Conservation (phyloP, 2,329 filamentous ascomycete genomes). For the Fusarium domesticum region DNA sequence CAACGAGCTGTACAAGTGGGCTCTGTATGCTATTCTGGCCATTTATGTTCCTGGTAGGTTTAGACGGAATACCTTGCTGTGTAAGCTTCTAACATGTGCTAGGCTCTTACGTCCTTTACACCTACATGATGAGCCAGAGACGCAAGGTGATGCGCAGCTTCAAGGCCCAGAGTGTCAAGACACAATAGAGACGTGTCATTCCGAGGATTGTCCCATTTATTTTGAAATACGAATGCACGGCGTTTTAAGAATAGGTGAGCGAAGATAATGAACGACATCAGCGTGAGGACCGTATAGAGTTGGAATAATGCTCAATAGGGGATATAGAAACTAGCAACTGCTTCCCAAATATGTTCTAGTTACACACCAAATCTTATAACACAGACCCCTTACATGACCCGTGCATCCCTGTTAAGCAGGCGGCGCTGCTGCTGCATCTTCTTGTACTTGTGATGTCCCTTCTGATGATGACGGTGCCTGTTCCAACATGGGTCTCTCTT, state of each 20-base stretch:
- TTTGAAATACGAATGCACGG: neutral
- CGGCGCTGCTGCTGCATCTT: neutral
- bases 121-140: slow-evolving; percentile 91
- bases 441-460: neutral
- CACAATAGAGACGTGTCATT: slow-evolving; percentile 19
- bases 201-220: neutral
- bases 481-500: slow-evolving; percentile 30
- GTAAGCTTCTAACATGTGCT: neutral
- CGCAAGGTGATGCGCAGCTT: slow-evolving; percentile 70
- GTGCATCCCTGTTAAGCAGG: neutral
- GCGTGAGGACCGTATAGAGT: no score
- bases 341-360: no score
- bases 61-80: neutral
- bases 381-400: no score
- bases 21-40: slow-evolving; percentile 62
- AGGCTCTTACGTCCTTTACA: slow-evolving; percentile 81
- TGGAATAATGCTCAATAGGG: no score
- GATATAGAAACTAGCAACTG: no score
- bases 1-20: slow-evolving; percentile 51
- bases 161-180: slow-evolving; percentile 46
- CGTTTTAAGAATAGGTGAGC: no score
- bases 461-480: slow-evolving; percentile 8
- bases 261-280: neutral
- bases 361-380: no score
- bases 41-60: slow-evolving; percentile 77